A percentile compares a stretch with the other conserved stretches of the same genome.
Conservation (phyloP, 495 filamentous ascomycete genomes). For the Penicillium nucicola region DNA sequence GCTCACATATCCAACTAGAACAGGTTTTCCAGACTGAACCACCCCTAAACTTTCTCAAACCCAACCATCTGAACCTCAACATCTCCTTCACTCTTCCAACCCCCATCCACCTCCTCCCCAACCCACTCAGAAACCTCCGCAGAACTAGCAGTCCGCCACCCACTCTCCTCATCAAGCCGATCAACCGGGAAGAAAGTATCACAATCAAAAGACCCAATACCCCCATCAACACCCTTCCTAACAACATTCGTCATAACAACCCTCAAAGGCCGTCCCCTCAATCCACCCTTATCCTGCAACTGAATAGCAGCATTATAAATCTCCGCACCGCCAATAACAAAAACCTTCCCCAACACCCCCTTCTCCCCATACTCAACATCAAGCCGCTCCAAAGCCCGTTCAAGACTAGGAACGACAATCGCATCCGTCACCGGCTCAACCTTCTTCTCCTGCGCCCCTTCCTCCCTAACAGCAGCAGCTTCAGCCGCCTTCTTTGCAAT, state of each 20-base stretch:
- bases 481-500: conserved; percentile 15
- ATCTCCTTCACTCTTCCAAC: conserved; percentile 41
- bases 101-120: conserved; percentile 38
- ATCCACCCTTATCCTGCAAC: conserved; percentile 16
- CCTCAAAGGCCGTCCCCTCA: conserved; percentile 24
- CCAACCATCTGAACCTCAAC: conserved; percentile 45
- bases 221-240: conserved; percentile 34
- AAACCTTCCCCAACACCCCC: conserved; percentile 52
- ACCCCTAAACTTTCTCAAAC: conserved; percentile 36
- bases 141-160: conserved; percentile 36
- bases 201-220: conserved; percentile 70
- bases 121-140: conserved; percentile 43
- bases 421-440: conserved; percentile 30
- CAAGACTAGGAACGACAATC: conserved; percentile 44
- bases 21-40: no score
- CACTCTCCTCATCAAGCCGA: conserved; percentile 22
- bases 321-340: conserved; percentile 86
- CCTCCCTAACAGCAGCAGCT: conserved; percentile 8
- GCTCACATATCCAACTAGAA: background rate
- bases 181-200: conserved; percentile 81
- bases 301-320: conserved; percentile 71
- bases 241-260: conserved; percentile 48
- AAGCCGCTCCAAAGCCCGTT: conserved; percentile 51
- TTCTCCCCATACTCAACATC: conserved; percentile 19
- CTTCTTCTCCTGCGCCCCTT: conserved; percentile 11